Evolutionary conservation across 768 basidiomycete species (phyloP), one percentile per base, ranked within the genome.

Genomic region (Phlegmacium glaucopus): DNA sequence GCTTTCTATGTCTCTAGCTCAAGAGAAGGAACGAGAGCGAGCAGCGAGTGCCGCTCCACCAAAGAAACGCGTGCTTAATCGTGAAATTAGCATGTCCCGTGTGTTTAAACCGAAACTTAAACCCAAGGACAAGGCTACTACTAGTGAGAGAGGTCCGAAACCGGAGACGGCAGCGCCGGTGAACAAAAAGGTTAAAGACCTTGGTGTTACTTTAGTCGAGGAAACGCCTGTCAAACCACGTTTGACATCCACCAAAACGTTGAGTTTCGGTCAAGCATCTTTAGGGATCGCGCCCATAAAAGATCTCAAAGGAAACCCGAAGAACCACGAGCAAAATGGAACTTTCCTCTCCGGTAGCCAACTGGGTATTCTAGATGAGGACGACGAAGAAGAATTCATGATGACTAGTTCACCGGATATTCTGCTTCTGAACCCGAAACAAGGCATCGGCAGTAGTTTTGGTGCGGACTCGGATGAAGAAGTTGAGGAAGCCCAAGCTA

Each of bases 51-150:
- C 61, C 25, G 61, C 61, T 1, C 57, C 65, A n/a, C 60, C 60
- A 1, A 79, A 79, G 57, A 79, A 78, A 51, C 74, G 77, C 9
- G 66, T 77, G 1, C 64, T 88, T n/a, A 81, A 74, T 48, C 75
- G 85, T 27, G 86, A 90, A 60, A 72, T 89, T 52, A 89, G 84
- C 65, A 90, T 90, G 87, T 81, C 82, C 13, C 75, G 85, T 27
- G 76, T 67, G 17, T 87, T 88, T 66, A 87, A 81, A 57, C 68
- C 18, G 22, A 22, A 22, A n/a, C n/a, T n/a, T 17, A 72, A 72
- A 39, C 65, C 65, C 47, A 74, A 55, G 48, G 51, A 48, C 48
- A 55, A 40, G 41, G 43, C 15, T 27, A 48, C 45, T 13, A 44
- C 45, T 16, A 42, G 50, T 10, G 51, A 51, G 17, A 49, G 50